phyloP scores from a whole-genome alignment of 2,329 filamentous ascomycete genomes.

The Colletotrichum shisoi region DNA sequence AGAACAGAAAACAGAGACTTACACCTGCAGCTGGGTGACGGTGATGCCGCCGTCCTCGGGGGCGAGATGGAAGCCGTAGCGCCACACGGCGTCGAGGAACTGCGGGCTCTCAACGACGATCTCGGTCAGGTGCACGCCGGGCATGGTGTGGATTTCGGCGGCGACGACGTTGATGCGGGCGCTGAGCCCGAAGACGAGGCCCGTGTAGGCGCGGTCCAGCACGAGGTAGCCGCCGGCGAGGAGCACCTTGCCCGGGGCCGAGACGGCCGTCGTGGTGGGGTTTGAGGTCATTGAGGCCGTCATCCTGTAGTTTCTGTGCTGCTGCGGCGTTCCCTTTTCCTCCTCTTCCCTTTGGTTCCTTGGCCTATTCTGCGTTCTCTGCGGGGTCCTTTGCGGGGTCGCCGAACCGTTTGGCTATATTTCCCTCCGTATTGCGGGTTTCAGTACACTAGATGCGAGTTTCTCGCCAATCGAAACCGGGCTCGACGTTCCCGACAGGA shows the following conservation, averaged over 20 bases:
- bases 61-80: slow-evolving; percentile 78
- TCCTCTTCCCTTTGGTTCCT: neutral
- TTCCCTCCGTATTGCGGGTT: neutral
- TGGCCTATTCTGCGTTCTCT: neutral
- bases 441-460: neutral
- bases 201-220: slow-evolving; percentile 85
- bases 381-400: neutral
- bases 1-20: slow-evolving; percentile 54
- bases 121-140: slow-evolving; percentile 71
- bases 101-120: slow-evolving; percentile 92
- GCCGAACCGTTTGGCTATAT: neutral
- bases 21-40: slow-evolving; percentile 81
- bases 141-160: slow-evolving; percentile 60
- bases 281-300: slow-evolving; percentile 41
- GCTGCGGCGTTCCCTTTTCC: neutral
- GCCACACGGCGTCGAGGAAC: slow-evolving; percentile 86
- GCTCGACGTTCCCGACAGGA: neutral
- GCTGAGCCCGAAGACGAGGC: slow-evolving; percentile 72
- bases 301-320: slow-evolving; percentile 12
- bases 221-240: slow-evolving; percentile 95
- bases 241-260: slow-evolving; percentile 94
- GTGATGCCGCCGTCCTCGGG: slow-evolving; percentile 79
- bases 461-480: slow-evolving; percentile 5
- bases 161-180: slow-evolving; percentile 73
- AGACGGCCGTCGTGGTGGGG: slow-evolving; percentile 67